Evolutionary conservation across 345 rosid genomes (phyloP).

Genomic region (Litchi chinensis): DNA sequence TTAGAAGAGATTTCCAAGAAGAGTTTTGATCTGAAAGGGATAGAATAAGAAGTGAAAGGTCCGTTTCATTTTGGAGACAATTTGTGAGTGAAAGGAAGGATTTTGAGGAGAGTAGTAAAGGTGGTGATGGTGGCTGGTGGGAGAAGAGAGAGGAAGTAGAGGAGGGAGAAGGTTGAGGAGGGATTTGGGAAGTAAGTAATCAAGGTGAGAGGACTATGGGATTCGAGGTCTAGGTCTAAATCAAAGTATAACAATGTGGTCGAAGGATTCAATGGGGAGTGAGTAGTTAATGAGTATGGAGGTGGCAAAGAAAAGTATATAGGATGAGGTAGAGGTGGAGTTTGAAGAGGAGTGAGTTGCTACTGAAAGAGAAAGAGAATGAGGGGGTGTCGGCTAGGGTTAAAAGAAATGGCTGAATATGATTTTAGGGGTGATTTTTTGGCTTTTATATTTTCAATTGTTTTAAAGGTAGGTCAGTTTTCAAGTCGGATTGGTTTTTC

Average conservation of each 20-base stretch:
- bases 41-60: conserved; percentile 21
- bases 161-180: conserved; percentile 50
- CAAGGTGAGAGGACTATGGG: conserved; percentile 30
- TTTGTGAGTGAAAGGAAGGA: conserved; percentile 21
- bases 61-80: conserved; percentile 78
- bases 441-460: too few species aligned
- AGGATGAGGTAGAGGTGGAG: conserved; percentile 23
- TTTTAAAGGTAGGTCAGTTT: too few species aligned
- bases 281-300: conserved; percentile 61
- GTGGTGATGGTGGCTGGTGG: neutral
- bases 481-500: too few species aligned
- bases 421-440: too few species aligned
- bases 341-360: too few species aligned
- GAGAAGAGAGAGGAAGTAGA: neutral
- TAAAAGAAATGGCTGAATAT: too few species aligned
- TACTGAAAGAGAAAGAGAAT: too few species aligned
- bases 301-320: conserved; percentile 44
- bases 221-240: conserved; percentile 18
- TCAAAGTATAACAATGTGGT: conserved; percentile 63
- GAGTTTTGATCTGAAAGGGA: conserved; percentile 86
- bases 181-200: conserved; percentile 82
- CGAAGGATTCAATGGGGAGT: conserved; percentile 78
- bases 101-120: neutral
- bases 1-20: conserved; percentile 81
- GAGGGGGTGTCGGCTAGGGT: too few species aligned